Base-by-base conservation (phyloP, 1,284 basidiomycete species). In the Vanrija sp. region DNA sequence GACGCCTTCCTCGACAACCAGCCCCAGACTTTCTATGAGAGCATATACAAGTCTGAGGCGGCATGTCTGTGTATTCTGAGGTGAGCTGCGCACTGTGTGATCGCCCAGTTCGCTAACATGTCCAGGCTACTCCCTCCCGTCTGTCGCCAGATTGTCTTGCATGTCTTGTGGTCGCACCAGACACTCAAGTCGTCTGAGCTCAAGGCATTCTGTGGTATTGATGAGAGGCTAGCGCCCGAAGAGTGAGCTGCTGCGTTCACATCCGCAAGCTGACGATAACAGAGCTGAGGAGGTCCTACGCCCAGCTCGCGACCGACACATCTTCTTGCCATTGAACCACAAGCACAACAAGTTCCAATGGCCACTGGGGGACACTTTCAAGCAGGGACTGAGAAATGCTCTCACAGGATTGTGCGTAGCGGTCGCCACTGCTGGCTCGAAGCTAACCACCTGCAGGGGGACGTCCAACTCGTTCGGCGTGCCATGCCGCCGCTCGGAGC, bases 31-130 rank as follows among this genome's bases (percentile, higher is more conserved):
- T 87, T 88, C 38, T 80, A 95, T 54, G 87, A 84, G 45, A 83
- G 89, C 45, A 80, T 98, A 45, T 98, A 96, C 73, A 83, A 86
- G 66, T 84, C 85, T 18, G 93, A 95, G 19, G 94, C 92, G 2
- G 88, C 89, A 72, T 96, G 93, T 77, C 83, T 98, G 31, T 90
- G 92, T 41, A 86, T 98, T 72, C 93, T 97, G 73, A 85, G 93
- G 89, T 90, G 18, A 12, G 49, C 35, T 16, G 36, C 6, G 4
- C 3, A 31, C 7, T 12, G 4, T 7, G 6, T 7, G 0, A 18
- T 4, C 6, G 6, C 3, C 5, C 3, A 31, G 10, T 4, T 18
- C n/a, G 16, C 47, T 49, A 7, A 50, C 12, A 12, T 12, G 18
- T 8, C 4, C 45, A 94, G 94, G 47, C 80, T 98, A 19, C 78